These are phyloP conservation scores for Phytophthora constricta DNA, from an alignment of 352 stramenopile species.

Conservation along the genomic window DNA sequence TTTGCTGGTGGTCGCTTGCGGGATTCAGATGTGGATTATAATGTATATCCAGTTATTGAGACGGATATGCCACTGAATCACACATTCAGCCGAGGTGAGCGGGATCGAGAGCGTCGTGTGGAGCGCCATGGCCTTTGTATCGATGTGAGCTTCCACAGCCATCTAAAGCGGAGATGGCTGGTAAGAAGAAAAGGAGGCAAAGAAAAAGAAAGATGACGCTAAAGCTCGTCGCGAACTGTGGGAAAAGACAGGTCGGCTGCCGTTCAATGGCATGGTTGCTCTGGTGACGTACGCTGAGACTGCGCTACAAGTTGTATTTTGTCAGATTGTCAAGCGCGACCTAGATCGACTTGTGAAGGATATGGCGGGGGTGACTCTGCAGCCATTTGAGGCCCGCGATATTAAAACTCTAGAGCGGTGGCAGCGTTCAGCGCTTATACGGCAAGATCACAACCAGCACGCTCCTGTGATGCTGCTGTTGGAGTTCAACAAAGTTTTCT, in stretches of 20 bases:
- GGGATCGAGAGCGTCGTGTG: slow-evolving; percentile 18
- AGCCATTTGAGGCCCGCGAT: slow-evolving; percentile 43
- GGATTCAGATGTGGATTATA: slow-evolving; percentile 43
- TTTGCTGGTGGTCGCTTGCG: slow-evolving; percentile 24
- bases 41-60: slow-evolving; percentile 31
- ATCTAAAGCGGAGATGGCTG: slow-evolving; percentile 28
- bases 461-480: slow-evolving; percentile 40
- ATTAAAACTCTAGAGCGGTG: slow-evolving; percentile 31
- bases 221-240: slow-evolving; percentile 34
- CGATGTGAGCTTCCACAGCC: slow-evolving; percentile 39
- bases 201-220: slow-evolving; percentile 21
- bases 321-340: slow-evolving; percentile 42
- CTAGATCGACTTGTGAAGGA: slow-evolving; percentile 36
- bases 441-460: slow-evolving; percentile 12
- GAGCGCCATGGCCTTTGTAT: slow-evolving; percentile 42
- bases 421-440: slow-evolving; percentile 2
- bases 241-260: slow-evolving; percentile 43
- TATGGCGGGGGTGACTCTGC: slow-evolving; percentile 37
- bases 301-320: slow-evolving; percentile 41
- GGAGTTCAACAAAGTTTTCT: slow-evolving; percentile 64
- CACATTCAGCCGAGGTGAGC: slow-evolving; percentile 32
- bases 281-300: slow-evolving; percentile 28
- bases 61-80: slow-evolving; percentile 30
- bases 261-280: slow-evolving; percentile 43
- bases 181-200: slow-evolving; percentile 11